These are phyloP conservation scores for Kluyveromyces aestuarii DNA, from an alignment of 805 yeast species.

Conservation along the genomic window DNA sequence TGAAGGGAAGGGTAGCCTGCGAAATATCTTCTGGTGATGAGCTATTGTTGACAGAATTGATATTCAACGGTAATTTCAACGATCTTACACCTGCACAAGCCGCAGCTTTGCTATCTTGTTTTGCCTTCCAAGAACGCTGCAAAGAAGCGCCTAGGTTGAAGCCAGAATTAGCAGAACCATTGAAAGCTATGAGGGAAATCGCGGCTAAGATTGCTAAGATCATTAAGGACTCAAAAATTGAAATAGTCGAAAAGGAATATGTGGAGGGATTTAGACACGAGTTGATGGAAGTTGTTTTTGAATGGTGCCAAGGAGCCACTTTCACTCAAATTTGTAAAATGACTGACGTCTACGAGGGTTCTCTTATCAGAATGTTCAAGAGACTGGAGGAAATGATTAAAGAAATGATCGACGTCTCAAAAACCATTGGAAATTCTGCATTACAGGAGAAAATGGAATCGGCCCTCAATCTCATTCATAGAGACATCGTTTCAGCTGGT, in stretches of 20 bases:
- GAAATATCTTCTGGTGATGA: constrained; percentile 89
- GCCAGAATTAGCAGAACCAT: constrained; percentile 88
- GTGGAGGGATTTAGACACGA: constrained; percentile 87
- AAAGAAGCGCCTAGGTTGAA: constrained; percentile 79
- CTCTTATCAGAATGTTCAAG: constrained; percentile 88
- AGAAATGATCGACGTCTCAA: constrained; percentile 86
- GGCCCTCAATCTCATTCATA: constrained; percentile 76
- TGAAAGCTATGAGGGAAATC: constrained; percentile 80
- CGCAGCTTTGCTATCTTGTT: constrained; percentile 87
- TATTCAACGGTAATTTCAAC: constrained; percentile 91
- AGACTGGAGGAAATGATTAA: constrained; percentile 87
- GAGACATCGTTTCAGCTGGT: constrained; percentile 95
- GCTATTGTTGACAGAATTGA: constrained; percentile 75
- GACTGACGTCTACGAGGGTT: constrained; percentile 98
- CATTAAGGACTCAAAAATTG: constrained; percentile 82
- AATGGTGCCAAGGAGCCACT: constrained; percentile 95
- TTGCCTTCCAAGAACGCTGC: constrained; percentile 93
- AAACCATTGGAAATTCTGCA: constrained; percentile 84
- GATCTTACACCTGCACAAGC: constrained; percentile 83
- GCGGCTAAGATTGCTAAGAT: constrained; percentile 86
- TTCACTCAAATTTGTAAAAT: constrained; percentile 96
- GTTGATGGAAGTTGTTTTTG: constrained; percentile 91
- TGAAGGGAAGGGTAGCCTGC: constrained; percentile 96
- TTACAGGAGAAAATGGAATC: constrained; percentile 83
- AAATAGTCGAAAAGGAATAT: constrained; percentile 84